Evolutionary conservation across 768 basidiomycete species (phyloP).

Genomic region (Russula ochroleuca): DNA sequence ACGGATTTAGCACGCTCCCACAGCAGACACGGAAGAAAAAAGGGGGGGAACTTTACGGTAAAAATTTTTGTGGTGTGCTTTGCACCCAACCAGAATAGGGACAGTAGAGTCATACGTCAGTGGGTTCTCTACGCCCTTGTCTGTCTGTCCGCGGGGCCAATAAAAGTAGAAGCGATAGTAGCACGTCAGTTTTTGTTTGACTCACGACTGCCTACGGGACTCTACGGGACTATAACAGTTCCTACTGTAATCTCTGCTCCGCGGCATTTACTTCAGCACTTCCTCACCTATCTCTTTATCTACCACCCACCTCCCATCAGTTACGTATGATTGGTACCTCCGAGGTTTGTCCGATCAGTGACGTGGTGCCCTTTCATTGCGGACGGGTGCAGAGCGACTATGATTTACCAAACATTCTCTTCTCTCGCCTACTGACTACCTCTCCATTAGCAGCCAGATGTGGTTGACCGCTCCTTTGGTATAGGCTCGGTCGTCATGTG

Average conservation of each 20-base stretch:
- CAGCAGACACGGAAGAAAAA: background rate
- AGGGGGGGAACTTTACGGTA: background rate
- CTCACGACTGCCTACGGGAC: background rate
- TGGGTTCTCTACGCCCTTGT: background rate
- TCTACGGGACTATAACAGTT: background rate
- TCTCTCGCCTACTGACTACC: background rate
- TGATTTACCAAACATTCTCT: background rate
- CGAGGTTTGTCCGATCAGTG: slow-evolving; percentile 7
- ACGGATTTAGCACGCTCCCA: background rate
- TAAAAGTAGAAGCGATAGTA: background rate
- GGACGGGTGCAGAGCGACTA: background rate
- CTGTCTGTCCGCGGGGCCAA: background rate
- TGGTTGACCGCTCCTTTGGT: background rate
- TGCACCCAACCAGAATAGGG: background rate
- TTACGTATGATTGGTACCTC: background rate
- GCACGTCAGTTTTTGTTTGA: background rate
- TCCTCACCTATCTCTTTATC: background rate
- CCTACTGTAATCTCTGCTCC: background rate
- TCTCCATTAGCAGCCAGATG: background rate
- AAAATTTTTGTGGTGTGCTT: background rate
- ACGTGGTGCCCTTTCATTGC: background rate
- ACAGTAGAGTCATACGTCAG: background rate
- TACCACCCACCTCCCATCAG: background rate
- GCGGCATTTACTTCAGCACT: background rate
- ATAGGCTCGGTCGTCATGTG: background rate